These are phyloP conservation scores for Camellia sinensis DNA, from an alignment of 148 eudicot species.

Conservation along the genomic window DNA sequence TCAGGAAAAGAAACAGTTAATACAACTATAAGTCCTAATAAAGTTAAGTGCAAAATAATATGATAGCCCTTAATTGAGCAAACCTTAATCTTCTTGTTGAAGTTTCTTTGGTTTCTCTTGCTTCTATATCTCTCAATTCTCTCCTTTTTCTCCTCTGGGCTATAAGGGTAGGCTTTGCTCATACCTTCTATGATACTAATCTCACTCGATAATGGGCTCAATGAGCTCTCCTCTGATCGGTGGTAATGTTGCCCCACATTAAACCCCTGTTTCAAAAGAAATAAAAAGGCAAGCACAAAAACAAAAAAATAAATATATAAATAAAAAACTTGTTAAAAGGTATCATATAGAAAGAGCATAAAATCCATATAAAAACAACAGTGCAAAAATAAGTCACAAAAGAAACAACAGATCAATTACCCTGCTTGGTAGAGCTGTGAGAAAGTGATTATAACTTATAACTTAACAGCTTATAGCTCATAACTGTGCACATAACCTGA, in stretches of 20 bases:
- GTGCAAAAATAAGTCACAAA: no score
- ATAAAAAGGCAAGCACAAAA: neutral
- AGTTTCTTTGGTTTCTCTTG: constrained; percentile 86
- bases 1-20: neutral
- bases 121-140: constrained; percentile 78
- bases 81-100: constrained; percentile 95
- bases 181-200: constrained; percentile 64
- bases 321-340: no score
- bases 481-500: no score
- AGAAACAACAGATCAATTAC: no score
- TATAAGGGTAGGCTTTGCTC: constrained; percentile 67
- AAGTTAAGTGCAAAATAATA: neutral
- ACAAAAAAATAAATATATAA: no score
- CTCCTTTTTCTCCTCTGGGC: constrained; percentile 84
- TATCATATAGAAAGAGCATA: no score
- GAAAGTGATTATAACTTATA: no score
- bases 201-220: constrained; percentile 61
- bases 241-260: constrained; percentile 34
- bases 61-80: neutral
- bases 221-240: constrained; percentile 26
- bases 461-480: no score
- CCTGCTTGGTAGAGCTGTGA: no score
- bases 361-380: no score
- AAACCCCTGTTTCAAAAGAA: constrained; percentile 37
- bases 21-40: no score